Percentiles rank a stretch among this genome's conserved stretches.
Evolutionary conservation across 495 filamentous ascomycete genomes (phyloP).

Genomic region (Penicillium lividum): DNA sequence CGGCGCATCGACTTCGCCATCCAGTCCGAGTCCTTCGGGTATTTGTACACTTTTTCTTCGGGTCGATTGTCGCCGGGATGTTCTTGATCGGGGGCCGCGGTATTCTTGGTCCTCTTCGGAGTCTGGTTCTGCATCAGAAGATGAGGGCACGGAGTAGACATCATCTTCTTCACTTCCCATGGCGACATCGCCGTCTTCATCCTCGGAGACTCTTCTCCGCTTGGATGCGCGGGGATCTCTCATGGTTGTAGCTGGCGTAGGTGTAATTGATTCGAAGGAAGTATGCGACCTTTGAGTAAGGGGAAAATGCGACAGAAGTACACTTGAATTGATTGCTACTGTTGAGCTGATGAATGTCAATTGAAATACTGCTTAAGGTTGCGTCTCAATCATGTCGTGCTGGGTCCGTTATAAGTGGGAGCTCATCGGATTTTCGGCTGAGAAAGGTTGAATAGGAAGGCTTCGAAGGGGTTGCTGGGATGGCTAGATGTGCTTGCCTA

Average conservation of each 20-base stretch:
- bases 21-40: slow-evolving; percentile 8
- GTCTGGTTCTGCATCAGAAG: slow-evolving; percentile 15
- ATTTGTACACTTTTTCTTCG: slow-evolving; percentile 13
- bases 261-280: neutral
- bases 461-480: neutral
- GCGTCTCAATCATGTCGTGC: slow-evolving; percentile 11
- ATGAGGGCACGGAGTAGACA: slow-evolving; percentile 22
- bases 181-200: slow-evolving; percentile 39
- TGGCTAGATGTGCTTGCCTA: neutral
- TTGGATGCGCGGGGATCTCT: slow-evolving; percentile 43
- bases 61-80: slow-evolving; percentile 32
- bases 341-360: slow-evolving; percentile 2
- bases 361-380: neutral
- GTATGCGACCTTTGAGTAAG: neutral
- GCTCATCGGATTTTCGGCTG: neutral
- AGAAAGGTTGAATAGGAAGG: neutral
- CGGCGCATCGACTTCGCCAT: slow-evolving; percentile 12
- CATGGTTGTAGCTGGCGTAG: slow-evolving; percentile 23
- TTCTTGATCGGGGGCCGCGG: slow-evolving; percentile 17
- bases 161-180: slow-evolving; percentile 30
- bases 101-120: slow-evolving; percentile 21
- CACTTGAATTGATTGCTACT: slow-evolving; percentile 1
- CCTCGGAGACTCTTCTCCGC: slow-evolving; percentile 41
- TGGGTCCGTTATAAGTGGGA: slow-evolving; percentile 5
- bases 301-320: neutral